These are phyloP conservation scores for Cryptosporidium canis DNA, from an alignment of 169 alveolate species.

Conservation along the genomic window DNA sequence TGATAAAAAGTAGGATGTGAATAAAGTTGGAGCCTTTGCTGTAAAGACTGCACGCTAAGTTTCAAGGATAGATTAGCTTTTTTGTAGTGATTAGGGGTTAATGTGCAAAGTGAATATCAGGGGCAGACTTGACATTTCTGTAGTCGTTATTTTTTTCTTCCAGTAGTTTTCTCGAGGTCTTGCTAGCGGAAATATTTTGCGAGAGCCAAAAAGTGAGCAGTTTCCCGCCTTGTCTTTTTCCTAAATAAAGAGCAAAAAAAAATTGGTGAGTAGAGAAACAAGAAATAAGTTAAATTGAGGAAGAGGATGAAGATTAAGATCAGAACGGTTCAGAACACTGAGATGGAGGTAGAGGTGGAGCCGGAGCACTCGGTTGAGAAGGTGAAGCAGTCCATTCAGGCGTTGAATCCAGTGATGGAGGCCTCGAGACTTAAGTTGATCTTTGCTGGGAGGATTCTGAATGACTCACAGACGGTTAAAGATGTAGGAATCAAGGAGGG, in stretches of 20 bases:
- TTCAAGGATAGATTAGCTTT: background rate
- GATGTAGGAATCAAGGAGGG: constrained; percentile 81
- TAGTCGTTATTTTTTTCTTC: background rate
- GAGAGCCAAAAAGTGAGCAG: background rate
- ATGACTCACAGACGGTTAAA: constrained; percentile 74
- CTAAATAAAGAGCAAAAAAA: background rate
- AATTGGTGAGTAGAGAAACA: background rate
- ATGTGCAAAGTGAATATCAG: no score
- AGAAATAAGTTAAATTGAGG: background rate
- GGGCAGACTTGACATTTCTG: no score
- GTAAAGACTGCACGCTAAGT: background rate
- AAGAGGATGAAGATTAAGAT: constrained; percentile 79
- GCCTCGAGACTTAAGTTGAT: constrained; percentile 80
- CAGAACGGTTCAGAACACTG: constrained; percentile 82
- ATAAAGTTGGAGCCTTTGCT: background rate
- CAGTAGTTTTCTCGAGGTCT: background rate
- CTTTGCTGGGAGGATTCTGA: constrained; percentile 82
- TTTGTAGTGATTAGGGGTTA: no score
- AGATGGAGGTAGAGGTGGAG: constrained; percentile 82
- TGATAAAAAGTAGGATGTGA: background rate
- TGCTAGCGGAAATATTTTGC: background rate
- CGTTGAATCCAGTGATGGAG: constrained; percentile 77
- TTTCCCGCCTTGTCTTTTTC: constrained; percentile 47
- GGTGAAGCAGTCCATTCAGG: constrained; percentile 80
- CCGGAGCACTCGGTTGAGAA: constrained; percentile 76